phyloP scores from a whole-genome alignment of 2,329 filamentous ascomycete genomes.

The Metarhizium sp. region DNA sequence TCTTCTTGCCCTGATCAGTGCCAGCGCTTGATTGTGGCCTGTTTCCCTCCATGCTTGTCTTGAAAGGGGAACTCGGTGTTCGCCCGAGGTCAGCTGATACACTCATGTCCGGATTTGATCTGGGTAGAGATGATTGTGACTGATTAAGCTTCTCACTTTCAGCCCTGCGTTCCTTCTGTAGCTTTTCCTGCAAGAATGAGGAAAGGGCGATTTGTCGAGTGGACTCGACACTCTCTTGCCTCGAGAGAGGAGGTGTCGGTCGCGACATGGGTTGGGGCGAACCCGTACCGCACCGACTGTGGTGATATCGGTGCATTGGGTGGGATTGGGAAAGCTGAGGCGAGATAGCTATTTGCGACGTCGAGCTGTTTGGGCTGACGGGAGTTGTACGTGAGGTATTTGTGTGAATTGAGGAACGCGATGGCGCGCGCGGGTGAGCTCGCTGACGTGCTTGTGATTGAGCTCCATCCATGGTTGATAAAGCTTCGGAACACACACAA shows the following conservation, averaged over 20 bases:
- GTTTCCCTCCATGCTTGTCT: constrained; percentile 22
- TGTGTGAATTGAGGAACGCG: constrained; percentile 35
- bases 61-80: constrained; percentile 30
- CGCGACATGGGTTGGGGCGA: constrained; percentile 29
- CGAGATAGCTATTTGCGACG: constrained; percentile 28
- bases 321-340: constrained; percentile 26
- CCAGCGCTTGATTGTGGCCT: constrained; percentile 34
- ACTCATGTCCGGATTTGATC: constrained; percentile 27
- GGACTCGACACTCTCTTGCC: constrained; percentile 32
- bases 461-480: constrained; percentile 20
- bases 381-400: constrained; percentile 30
- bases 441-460: constrained; percentile 15
- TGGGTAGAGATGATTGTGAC: constrained; percentile 21
- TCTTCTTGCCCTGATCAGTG: constrained; percentile 33
- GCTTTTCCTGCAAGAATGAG: constrained; percentile 43
- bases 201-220: constrained; percentile 33
- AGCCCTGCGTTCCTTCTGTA: constrained; percentile 40
- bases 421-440: constrained; percentile 31
- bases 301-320: constrained; percentile 29
- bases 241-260: constrained; percentile 31
- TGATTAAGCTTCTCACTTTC: constrained; percentile 34
- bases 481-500: background rate
- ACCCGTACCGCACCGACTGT: constrained; percentile 23
- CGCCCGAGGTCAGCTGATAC: constrained; percentile 28
- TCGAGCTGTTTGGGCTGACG: constrained; percentile 32